Conservation (phyloP, 2,329 filamentous ascomycete genomes). For the Byssothecium circinans region DNA sequence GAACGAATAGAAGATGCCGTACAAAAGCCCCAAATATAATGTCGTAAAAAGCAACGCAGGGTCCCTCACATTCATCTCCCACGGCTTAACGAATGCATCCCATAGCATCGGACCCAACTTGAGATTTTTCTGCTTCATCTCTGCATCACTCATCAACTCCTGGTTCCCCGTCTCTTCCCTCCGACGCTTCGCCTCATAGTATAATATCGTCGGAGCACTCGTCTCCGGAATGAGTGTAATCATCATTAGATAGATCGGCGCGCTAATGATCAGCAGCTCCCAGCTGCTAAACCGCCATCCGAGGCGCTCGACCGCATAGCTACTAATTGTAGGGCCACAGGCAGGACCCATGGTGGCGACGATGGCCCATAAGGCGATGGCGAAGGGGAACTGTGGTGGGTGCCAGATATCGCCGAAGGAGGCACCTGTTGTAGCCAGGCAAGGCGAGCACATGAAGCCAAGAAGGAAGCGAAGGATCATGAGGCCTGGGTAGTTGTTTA, state of each 20-base stretch:
- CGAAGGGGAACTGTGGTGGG: conserved; percentile 45
- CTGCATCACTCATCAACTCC: conserved; percentile 73
- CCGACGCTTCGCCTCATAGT: conserved; percentile 68
- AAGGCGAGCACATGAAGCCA: conserved; percentile 40
- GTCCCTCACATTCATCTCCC: conserved; percentile 80
- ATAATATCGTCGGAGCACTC: conserved; percentile 54
- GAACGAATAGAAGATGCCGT: conserved; percentile 73
- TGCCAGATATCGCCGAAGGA: conserved; percentile 41
- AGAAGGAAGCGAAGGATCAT: conserved; percentile 53
- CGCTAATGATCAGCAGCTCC: conserved; percentile 78
- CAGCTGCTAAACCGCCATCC: conserved; percentile 85
- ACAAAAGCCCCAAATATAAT: conserved; percentile 80
- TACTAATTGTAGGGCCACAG: conserved; percentile 64
- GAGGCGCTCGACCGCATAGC: conserved; percentile 68
- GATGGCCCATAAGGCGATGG: conserved; percentile 45
- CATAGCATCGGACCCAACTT: conserved; percentile 44
- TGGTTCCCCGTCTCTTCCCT: conserved; percentile 67
- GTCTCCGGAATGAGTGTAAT: conserved; percentile 84
- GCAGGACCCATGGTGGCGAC: conserved; percentile 62
- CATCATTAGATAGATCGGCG: conserved; percentile 70
- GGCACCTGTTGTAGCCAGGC: conserved; percentile 40
- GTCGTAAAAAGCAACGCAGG: conserved; percentile 81
- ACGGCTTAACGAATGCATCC: conserved; percentile 68
- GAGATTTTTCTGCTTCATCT: conserved; percentile 62
- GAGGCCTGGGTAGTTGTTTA: conserved; percentile 63